These are phyloP conservation scores for Pythium monospermum DNA, from an alignment of 352 stramenopile genomes.

Conservation along the genomic window DNA sequence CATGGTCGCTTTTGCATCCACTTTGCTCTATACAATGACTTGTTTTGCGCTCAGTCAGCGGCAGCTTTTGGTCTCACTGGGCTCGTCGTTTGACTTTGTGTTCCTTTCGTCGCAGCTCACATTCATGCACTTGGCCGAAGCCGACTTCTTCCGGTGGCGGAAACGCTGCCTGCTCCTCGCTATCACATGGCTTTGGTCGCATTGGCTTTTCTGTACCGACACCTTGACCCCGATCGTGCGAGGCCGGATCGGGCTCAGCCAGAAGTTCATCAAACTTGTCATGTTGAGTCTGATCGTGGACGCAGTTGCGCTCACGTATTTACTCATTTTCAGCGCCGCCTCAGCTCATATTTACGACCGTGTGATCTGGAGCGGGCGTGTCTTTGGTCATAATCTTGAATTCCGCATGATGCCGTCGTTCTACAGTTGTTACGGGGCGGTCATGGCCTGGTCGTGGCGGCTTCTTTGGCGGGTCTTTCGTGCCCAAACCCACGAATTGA, in stretches of 20 bases:
- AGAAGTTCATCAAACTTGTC: constrained; percentile 8
- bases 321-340: constrained; percentile 1
- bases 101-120: constrained; percentile 19
- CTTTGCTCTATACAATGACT: background rate
- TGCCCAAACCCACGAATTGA: background rate
- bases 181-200: constrained; percentile 17
- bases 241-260: background rate
- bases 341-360: background rate
- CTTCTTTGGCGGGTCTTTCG: constrained; percentile 10
- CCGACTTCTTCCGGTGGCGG: constrained; percentile 19
- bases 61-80: background rate
- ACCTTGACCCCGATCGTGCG: constrained; percentile 11
- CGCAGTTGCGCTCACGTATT: constrained; percentile 1
- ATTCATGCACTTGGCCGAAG: constrained; percentile 13
- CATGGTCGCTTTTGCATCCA: too few species aligned
- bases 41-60: constrained; percentile 6
- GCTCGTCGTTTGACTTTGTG: constrained; percentile 19
- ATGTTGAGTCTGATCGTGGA: constrained; percentile 2
- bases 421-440: constrained; percentile 14
- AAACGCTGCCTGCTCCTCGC: constrained; percentile 6
- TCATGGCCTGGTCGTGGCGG: background rate
- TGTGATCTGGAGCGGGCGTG: background rate
- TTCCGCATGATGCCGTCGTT: constrained; percentile 14
- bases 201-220: constrained; percentile 20
- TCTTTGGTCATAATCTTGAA: background rate